Evolutionary conservation across 306 rosid species (phyloP).

Genomic region (Oxytropis ochrocephala): DNA sequence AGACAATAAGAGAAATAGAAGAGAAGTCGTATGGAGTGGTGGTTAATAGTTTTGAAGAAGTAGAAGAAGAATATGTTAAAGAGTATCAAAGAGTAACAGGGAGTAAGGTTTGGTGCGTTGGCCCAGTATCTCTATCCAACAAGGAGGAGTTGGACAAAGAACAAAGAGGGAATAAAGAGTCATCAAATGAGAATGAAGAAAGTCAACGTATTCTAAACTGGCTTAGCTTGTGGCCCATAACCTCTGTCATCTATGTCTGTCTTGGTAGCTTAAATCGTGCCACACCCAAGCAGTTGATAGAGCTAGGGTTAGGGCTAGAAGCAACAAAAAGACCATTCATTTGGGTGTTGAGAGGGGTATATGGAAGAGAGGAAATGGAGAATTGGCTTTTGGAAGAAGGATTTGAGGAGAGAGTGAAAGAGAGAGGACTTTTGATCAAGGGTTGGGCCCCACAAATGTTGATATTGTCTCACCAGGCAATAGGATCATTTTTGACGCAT

Average conservation of each 20-base stretch:
- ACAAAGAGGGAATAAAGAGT: conserved; percentile 33
- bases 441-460: conserved; percentile 58
- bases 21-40: conserved; percentile 22
- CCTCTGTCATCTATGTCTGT: conserved; percentile 44
- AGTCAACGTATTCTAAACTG: conserved; percentile 27
- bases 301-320: conserved; percentile 50
- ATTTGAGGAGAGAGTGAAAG: conserved; percentile 38
- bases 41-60: conserved; percentile 35
- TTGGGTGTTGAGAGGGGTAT: conserved; percentile 44
- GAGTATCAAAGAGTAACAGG: conserved; percentile 13
- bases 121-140: conserved; percentile 38
- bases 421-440: conserved; percentile 33
- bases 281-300: conserved; percentile 32
- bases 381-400: conserved; percentile 30
- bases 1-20: neutral
- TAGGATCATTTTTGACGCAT: conserved; percentile 48
- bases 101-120: conserved; percentile 40
- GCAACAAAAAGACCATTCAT: conserved; percentile 53
- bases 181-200: conserved; percentile 26
- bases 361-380: conserved; percentile 24
- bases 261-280: conserved; percentile 48
- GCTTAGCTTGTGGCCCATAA: conserved; percentile 38
- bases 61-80: conserved; percentile 27
- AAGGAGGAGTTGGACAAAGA: conserved; percentile 23
- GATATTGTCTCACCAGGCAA: conserved; percentile 39